phyloP scores from a whole-genome alignment of 2,329 filamentous ascomycete genomes.

The Colletotrichum scovillei region DNA sequence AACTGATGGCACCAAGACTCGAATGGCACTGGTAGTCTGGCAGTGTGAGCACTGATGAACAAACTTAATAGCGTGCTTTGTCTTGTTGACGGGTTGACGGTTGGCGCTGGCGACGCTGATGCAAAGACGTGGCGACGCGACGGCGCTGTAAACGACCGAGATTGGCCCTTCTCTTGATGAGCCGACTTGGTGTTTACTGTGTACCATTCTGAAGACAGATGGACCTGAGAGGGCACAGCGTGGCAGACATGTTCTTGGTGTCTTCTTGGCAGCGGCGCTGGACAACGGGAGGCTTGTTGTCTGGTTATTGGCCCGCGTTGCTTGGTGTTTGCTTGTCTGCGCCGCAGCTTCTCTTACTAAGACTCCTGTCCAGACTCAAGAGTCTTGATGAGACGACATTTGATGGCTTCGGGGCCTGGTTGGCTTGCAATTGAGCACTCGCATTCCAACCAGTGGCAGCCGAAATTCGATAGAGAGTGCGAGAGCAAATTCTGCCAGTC shows the following conservation, averaged over 20 bases:
- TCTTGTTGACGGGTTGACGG: constrained; percentile 4
- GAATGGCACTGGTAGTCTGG: neutral
- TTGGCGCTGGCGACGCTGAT: neutral
- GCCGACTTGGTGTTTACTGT: neutral
- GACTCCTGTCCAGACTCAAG: neutral
- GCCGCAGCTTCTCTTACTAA: neutral
- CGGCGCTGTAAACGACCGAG: neutral
- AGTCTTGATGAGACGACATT: neutral
- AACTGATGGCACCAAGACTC: neutral
- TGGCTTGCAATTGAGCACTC: no score
- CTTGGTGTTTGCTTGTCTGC: constrained; percentile 4
- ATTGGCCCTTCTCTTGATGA: neutral
- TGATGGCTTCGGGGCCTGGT: neutral
- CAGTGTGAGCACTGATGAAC: constrained; percentile 8
- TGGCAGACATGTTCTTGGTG: neutral
- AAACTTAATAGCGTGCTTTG: neutral
- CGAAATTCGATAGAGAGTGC: neutral
- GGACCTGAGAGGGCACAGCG: neutral
- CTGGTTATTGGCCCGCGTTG: neutral
- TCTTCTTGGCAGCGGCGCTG: constrained; percentile 1
- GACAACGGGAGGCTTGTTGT: neutral
- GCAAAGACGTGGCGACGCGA: neutral
- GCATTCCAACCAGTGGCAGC: neutral
- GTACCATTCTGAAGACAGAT: neutral
- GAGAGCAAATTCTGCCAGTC: neutral